phyloP scores from a whole-genome alignment of 2,329 filamentous ascomycete genomes.

The Penicillium sp. region DNA sequence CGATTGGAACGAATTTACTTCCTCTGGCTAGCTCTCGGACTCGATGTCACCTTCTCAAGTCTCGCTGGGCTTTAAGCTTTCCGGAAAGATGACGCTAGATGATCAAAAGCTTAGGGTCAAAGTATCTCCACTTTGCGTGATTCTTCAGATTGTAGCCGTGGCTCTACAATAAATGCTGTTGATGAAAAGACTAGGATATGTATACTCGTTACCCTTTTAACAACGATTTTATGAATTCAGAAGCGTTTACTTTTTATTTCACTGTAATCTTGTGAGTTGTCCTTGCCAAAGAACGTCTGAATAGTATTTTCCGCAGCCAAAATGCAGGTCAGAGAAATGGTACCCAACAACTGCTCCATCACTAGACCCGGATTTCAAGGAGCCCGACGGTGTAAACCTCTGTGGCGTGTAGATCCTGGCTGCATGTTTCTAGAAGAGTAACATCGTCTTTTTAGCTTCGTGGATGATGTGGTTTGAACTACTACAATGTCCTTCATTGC shows the following conservation, averaged over 20 bases:
- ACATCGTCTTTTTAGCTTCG: background rate
- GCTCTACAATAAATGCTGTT: background rate
- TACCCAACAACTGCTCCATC: background rate
- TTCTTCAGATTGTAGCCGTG: background rate
- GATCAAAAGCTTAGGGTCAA: background rate
- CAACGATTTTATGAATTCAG: background rate
- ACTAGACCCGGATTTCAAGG: background rate
- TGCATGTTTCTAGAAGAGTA: conserved; percentile 5
- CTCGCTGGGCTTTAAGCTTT: background rate
- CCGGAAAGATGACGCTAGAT: background rate
- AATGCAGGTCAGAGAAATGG: background rate
- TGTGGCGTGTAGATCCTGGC: conserved; percentile 1
- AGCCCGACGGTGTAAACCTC: background rate
- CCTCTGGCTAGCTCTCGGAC: background rate
- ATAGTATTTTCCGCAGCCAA: too few species aligned
- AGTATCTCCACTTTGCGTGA: background rate
- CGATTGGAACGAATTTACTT: background rate
- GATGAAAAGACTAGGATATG: background rate
- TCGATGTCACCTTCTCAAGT: background rate
- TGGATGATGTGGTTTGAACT: background rate
- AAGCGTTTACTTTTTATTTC: background rate
- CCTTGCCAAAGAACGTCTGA: too few species aligned
- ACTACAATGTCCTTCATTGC: background rate
- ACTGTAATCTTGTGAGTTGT: background rate
- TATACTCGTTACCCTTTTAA: background rate